phyloP scores from a whole-genome alignment of 371 early-diverging fungal genomes.

The Mortierella sp. region DNA sequence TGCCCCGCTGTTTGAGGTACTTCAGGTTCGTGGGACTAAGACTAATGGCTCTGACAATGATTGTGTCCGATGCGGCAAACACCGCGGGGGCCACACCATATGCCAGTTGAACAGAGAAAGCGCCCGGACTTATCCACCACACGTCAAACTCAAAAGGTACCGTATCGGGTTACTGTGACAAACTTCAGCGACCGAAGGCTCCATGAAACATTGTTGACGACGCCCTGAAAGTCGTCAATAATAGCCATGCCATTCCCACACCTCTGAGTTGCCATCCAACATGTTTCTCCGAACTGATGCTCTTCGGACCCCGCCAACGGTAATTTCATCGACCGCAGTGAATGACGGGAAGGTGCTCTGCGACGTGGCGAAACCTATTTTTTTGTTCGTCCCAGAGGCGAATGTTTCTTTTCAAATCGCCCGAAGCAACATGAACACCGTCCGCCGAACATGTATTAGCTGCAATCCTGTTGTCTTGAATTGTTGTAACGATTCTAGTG shows the following conservation, averaged over 20 bases:
- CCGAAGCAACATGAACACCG: no score
- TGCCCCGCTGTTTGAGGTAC: background rate
- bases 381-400: background rate
- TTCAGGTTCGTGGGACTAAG: background rate
- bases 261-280: background rate
- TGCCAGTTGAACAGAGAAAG: background rate
- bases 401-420: no score
- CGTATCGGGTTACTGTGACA: background rate
- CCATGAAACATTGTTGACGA: background rate
- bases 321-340: background rate
- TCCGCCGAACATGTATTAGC: no score
- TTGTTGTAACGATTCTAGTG: no score
- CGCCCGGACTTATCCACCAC: background rate
- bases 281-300: background rate
- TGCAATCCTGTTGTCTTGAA: no score
- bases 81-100: background rate
- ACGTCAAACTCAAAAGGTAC: background rate
- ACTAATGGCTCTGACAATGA: background rate
- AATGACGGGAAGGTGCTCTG: background rate
- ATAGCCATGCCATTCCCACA: background rate
- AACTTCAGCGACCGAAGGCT: background rate
- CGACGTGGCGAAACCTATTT: no score
- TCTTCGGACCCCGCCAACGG: no score
- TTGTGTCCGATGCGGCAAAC: background rate
- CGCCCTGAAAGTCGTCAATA: background rate